phyloP scores from a whole-genome alignment of 2,329 filamentous ascomycete genomes.

The Aureobasidium leucospermi region DNA sequence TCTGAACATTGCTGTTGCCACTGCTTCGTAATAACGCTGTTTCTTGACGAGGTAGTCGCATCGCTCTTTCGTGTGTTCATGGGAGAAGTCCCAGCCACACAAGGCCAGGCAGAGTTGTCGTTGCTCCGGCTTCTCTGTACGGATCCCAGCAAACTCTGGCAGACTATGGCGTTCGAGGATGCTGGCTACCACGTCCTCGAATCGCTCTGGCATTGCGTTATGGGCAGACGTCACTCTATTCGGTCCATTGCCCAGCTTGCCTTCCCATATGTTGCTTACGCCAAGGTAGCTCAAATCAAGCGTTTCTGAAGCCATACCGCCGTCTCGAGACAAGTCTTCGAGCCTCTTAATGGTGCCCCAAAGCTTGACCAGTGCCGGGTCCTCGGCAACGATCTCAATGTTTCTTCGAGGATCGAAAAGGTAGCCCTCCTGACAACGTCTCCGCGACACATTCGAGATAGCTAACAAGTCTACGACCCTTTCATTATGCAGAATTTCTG shows the following conservation, averaged over 20 bases:
- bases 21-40: constrained; percentile 63
- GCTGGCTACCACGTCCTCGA: constrained; percentile 45
- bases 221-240: constrained; percentile 18
- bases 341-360: constrained; percentile 69
- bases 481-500: constrained; percentile 1
- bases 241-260: constrained; percentile 45
- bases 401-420: constrained; percentile 57
- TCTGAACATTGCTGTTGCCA: constrained; percentile 68
- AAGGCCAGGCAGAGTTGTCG: constrained; percentile 69
- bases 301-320: constrained; percentile 61
- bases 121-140: constrained; percentile 61
- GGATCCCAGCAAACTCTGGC: constrained; percentile 55
- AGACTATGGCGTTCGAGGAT: constrained; percentile 58
- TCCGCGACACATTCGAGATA: constrained; percentile 32
- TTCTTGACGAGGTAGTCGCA: constrained; percentile 46
- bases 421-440: constrained; percentile 51
- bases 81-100: constrained; percentile 61
- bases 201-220: constrained; percentile 19
- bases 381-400: constrained; percentile 58
- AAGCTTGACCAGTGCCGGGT: constrained; percentile 68
- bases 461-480: constrained; percentile 15
- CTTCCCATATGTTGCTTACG: constrained; percentile 65
- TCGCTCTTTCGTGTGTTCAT: constrained; percentile 41
- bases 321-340: constrained; percentile 55
- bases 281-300: constrained; percentile 72